Base-by-base conservation (phyloP, 306 rosid species). In the Prunus mongolica region DNA sequence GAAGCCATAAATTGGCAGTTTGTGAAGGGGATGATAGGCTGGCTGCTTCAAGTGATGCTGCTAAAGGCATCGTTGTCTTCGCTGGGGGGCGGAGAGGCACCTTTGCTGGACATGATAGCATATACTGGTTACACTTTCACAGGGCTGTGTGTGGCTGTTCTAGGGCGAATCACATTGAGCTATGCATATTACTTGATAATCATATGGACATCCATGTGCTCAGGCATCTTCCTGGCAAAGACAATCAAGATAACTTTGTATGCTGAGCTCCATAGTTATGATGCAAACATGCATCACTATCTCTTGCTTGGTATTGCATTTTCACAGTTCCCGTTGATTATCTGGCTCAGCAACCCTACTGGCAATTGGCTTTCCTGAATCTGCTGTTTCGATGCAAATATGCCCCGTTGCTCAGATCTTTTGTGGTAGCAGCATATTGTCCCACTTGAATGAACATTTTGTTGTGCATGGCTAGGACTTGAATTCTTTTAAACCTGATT, bases 171-270 rank as follows among this genome's bases (percentile, higher is more conserved):
- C 46, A 44, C 80, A 28, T 73, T 62, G 27, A 79, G 91, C 27
- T 85, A 82, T 78, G 78, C 90, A 11, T 90, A 86, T 82, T 88
- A 88, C 79, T 77, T 86, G 81, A 68, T 90, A 44, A 84, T 87
- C 87, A 87, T 89, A 32, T 85, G 90, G 84, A 78, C 91, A 76
- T 88, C 91, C 76, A 63, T 88, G 76, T 88, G 93, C 86, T 85
- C 88, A 91, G 96, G 90, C 78, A 72, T 87, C 12, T 91, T 91
- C 78, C 79, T 91, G 74, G 90, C 88, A 72, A 91, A 89, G 81
- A 89, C 90, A 18, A 86, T 91, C 84, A 89, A 87, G 69, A 75
- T 93, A 73, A 87, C 88, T 54, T 82, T 89, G 67, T 84, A 87
- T 54, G 91, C 91, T 0, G 91, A 87, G 83, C 85, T 81, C 56